These are phyloP conservation scores for Liquidambar formosana DNA, from an alignment of 164 flowering plant genomes.

Conservation along the genomic window DNA sequence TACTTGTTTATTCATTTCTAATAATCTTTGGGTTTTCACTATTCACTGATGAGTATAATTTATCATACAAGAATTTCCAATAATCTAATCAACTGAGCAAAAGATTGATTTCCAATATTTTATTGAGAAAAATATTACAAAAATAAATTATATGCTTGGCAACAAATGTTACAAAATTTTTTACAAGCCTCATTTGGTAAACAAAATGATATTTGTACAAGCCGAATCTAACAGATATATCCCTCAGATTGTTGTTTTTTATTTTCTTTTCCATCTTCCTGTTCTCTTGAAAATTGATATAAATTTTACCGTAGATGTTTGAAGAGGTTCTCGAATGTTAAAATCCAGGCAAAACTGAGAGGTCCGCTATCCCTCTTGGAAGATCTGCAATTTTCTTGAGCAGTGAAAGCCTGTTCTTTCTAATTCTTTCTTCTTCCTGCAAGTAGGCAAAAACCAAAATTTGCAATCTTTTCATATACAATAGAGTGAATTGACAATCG, in stretches of 20 bases:
- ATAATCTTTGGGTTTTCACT: neutral
- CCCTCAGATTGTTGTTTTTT: neutral
- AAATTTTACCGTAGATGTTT: too few species aligned
- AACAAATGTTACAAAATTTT: slow-evolving; percentile 9
- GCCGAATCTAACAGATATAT: neutral
- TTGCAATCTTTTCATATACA: neutral
- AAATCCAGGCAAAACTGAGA: slow-evolving; percentile 90
- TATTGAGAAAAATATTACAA: neutral
- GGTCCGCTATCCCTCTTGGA: slow-evolving; percentile 84
- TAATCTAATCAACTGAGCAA: too few species aligned
- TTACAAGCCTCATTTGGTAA: neutral
- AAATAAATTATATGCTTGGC: slow-evolving; percentile 1
- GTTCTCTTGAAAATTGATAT: neutral
- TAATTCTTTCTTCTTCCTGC: slow-evolving; percentile 84
- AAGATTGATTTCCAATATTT: too few species aligned
- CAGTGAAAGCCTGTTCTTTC: slow-evolving; percentile 85
- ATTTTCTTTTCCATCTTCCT: neutral
- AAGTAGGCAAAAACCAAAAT: neutral
- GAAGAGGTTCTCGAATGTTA: slow-evolving; percentile 5
- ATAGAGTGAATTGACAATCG: neutral
- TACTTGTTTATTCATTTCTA: neutral
- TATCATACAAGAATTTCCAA: too few species aligned
- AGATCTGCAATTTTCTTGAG: slow-evolving; percentile 80
- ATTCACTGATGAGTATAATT: too few species aligned
- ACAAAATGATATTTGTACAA: neutral